Evolutionary conservation across 148 eudicot genomes (phyloP), one percentile per base, ranked within the genome.

Genomic region (Selenicereus undatus): DNA sequence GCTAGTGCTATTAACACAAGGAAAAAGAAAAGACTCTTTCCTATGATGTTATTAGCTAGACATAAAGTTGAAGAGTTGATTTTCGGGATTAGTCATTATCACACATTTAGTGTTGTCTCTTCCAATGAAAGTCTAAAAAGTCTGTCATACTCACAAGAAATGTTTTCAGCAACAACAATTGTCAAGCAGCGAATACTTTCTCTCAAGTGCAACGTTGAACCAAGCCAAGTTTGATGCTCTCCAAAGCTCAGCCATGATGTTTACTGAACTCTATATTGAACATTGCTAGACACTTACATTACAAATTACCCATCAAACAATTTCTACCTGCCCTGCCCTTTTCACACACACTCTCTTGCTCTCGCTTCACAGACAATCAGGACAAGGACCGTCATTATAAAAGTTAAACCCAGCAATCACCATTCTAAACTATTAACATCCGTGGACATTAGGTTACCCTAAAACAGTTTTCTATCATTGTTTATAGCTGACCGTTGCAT

Each of bases 371-470:
- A 79, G 17, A 69, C 82, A 79, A 64, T 43, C 62, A 75, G 56
- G 71, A 83, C 56, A 21, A 72, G 82, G 45, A 68, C 71, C 79
- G 42, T 74, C 76, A 68, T 39, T 58, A 50, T 81, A 79, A 79
- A 32, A 79, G 82, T 12, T 74, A 52, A n/a, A 16, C 71, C 74
- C 11, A 22, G 11, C 35, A 65, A 73, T 50, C 81, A 64, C 60
- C 32, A 52, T 17, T 20, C 68, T 50, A 43, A 30, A 30, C 75
- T 35, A 26, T 35, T 79, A 45, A 32, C 75, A 68, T 83, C 79
- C 82, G 82, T 79, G 75, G 79, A 11, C 1, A 70, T 69, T 39
- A 68, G 81, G 81, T 20, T 42, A 68, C 70, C 54, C 24, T 16
- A n/a, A 10, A 30, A 72, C 51, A 42, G 11, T 64, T 78, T 60